Evolutionary conservation across 1,284 basidiomycete species (phyloP).

Genomic region (Grifola frondosa): DNA sequence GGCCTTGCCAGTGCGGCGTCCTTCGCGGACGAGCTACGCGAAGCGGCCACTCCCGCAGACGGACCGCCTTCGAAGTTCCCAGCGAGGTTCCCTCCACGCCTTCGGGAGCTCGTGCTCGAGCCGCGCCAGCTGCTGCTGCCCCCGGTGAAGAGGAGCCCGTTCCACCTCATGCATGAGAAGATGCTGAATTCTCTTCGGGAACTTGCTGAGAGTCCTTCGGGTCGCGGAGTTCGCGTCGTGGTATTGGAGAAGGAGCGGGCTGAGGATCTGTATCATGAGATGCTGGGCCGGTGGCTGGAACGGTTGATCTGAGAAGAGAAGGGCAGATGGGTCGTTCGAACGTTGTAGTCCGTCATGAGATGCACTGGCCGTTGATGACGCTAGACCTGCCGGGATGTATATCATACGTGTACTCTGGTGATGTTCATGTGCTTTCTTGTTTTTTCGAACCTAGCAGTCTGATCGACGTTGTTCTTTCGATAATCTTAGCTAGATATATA

Average conservation of each 20-base stretch:
- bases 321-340: background rate
- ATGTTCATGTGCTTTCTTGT: no score
- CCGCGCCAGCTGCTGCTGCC: conserved; percentile 1
- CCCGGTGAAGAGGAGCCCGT: background rate
- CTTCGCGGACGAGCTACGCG: conserved; percentile 23
- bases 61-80: conserved; percentile 1
- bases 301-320: background rate
- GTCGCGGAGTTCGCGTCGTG: background rate
- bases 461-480: no score
- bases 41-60: conserved; percentile 5
- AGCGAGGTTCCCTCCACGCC: conserved; percentile 9
- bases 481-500: no score
- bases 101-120: conserved; percentile 11
- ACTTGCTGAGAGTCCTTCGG: no score
- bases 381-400: no score
- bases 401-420: no score
- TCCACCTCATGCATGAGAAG: conserved; percentile 12
- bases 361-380: no score
- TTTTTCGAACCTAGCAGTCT: no score
- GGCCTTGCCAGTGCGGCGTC: conserved; percentile 25
- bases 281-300: conserved; percentile 4
- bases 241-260: conserved; percentile 8
- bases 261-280: conserved; percentile 4
- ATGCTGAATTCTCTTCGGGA: conserved; percentile 15
- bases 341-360: no score